Evolutionary conservation across 2,329 filamentous ascomycete genomes (phyloP), one percentile per base, ranked within the genome.

Genomic region (Apiospora kogelbergensis): DNA sequence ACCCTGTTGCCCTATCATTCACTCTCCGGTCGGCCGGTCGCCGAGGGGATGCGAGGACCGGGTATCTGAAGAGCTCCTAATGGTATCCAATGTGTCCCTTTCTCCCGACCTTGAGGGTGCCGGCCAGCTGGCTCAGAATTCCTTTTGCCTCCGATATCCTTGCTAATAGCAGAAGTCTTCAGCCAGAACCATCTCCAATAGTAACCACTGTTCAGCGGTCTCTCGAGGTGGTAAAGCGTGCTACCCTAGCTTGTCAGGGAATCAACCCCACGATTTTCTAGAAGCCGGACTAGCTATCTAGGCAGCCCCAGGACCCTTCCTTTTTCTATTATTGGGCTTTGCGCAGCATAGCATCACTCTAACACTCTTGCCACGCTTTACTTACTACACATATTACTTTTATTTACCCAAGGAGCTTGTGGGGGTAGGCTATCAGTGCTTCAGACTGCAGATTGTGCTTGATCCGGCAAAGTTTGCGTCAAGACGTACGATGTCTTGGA

Each of bases 201-300:
- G 15, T 30, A 26, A 30, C 26, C 46, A 17, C 15, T n/a, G n/a
- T n/a, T n/a, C n/a, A n/a, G n/a, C 46, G 24, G 24, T 24, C 46
- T 30, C 24, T 30, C 46, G 15, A 53, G 24, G 13, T 30, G 46
- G 48, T 33, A 57, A 33, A 15, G 48, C 48, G 48, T 57, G 48
- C 48, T 20, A 57, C 48, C 48, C 48, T 57, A 60, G 53, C 30
- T 30, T 26, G 53, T 60, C 26, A 37, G 53, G 30, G 30, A 60
- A n/a, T 60, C 53, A n/a, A 60, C 53, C 53, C 53, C 53, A 37
- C 53, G 53, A 37, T 60, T 37, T 60, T 60, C 53, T 57, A 57
- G 48, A 57, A 57, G 24, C 48, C 48, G 26, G 17, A 57, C 48
- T 57, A 57, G 40, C 40, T 3, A 42, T 2, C 40, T 42, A 42